phyloP scores from a whole-genome alignment of 192 early-diverging fungal species.

The Coemansia guatemalensis region DNA sequence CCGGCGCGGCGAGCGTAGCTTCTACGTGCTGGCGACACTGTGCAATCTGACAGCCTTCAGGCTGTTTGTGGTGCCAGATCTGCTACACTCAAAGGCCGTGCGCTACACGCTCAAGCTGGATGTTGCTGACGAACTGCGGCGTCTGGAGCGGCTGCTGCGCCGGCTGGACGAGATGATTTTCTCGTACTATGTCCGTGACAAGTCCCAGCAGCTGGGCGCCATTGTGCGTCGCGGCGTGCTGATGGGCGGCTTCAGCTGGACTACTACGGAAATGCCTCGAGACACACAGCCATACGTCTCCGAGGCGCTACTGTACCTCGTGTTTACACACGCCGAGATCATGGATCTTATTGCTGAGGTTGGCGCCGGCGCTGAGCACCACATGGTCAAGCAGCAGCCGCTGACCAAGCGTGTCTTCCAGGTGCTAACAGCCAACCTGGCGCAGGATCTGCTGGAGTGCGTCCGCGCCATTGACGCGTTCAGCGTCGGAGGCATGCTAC shows the following conservation, averaged over 20 bases:
- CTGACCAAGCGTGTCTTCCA: constrained; percentile 78
- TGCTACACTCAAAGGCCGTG: constrained; percentile 68
- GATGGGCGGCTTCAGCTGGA: constrained; percentile 87
- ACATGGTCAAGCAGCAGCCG: constrained; percentile 58
- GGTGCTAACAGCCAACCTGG: constrained; percentile 68
- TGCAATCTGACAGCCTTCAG: constrained; percentile 79
- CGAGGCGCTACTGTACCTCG: constrained; percentile 81
- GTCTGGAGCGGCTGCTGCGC: constrained; percentile 69
- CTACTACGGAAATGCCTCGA: constrained; percentile 65
- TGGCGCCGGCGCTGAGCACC: constrained; percentile 49
- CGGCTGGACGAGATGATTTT: constrained; percentile 84
- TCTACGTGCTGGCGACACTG: constrained; percentile 70
- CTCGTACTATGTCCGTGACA: constrained; percentile 82
- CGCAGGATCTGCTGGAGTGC: constrained; percentile 74
- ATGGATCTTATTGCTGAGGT: constrained; percentile 69
- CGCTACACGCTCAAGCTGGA: constrained; percentile 60
- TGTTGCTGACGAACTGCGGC: constrained; percentile 58
- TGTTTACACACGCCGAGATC: constrained; percentile 88
- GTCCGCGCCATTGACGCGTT: constrained; percentile 82
- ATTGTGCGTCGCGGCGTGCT: constrained; percentile 82
- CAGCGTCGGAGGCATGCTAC: constrained; percentile 89
- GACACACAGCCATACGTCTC: constrained; percentile 88
- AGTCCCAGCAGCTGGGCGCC: constrained; percentile 61
- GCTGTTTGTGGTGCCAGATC: constrained; percentile 70
- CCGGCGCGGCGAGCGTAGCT: constrained; percentile 33